Conservation (phyloP, 208 protist genomes). For the Trypanosoma conorhini region DNA sequence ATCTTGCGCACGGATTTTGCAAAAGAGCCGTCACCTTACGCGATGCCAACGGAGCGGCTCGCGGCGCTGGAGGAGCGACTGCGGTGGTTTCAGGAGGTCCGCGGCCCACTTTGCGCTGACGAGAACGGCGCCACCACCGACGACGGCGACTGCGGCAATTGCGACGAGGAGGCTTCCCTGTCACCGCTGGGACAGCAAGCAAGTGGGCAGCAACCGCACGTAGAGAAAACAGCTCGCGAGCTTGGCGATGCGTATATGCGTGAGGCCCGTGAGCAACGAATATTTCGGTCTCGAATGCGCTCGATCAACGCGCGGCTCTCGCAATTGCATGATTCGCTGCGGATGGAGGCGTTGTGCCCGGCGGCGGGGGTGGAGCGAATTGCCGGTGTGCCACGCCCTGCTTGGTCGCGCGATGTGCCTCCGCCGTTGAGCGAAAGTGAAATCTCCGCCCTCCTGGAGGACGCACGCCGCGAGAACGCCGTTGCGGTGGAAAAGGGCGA, state of each 20-base stretch:
- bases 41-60: background rate
- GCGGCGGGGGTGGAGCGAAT: conserved; percentile 24
- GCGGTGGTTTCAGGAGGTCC: conserved; percentile 13
- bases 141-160: conserved; percentile 16
- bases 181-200: background rate
- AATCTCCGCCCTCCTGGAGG: conserved; percentile 40
- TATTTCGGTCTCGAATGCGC: conserved; percentile 20
- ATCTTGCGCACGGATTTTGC: conserved; percentile 35
- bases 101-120: conserved; percentile 20
- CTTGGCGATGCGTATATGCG: conserved; percentile 62
- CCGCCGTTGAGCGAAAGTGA: conserved; percentile 34
- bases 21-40: conserved; percentile 26
- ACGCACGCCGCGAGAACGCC: conserved; percentile 47
- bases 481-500: conserved; percentile 15
- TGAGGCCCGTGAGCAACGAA: conserved; percentile 12
- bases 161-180: background rate
- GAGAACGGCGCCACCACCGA: background rate
- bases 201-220: background rate
- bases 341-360: conserved; percentile 26
- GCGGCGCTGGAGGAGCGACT: conserved; percentile 37
- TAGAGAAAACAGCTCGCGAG: conserved; percentile 6
- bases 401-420: conserved; percentile 32
- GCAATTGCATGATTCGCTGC: conserved; percentile 27
- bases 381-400: conserved; percentile 27
- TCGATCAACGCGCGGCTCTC: conserved; percentile 47